Conservation (phyloP, 2,329 filamentous ascomycete genomes). For the Knufia fluminis region DNA sequence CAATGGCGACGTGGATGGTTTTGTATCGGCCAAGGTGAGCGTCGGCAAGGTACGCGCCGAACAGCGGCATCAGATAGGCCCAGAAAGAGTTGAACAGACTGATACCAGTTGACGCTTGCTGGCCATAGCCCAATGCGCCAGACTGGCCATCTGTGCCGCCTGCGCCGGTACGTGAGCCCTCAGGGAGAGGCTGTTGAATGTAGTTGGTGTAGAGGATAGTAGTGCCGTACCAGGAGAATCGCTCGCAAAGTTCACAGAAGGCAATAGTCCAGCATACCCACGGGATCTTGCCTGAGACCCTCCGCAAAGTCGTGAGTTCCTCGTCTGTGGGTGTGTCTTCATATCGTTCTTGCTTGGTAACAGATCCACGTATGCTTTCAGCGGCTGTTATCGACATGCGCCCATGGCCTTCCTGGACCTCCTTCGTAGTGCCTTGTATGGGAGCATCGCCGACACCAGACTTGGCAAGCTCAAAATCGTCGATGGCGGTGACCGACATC, state of each 20-base stretch:
- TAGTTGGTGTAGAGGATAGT: slow-evolving; percentile 58
- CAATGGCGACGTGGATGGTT: slow-evolving; percentile 59
- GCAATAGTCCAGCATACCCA: slow-evolving; percentile 60
- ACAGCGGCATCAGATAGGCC: slow-evolving; percentile 51
- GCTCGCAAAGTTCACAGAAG: slow-evolving; percentile 65
- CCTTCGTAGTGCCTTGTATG: slow-evolving; percentile 1
- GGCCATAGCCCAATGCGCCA: slow-evolving; percentile 50
- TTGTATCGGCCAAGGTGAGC: slow-evolving; percentile 49
- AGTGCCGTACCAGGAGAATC: slow-evolving; percentile 69
- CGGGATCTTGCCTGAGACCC: slow-evolving; percentile 51
- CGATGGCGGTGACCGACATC: neutral
- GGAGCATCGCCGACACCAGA: slow-evolving; percentile 4
- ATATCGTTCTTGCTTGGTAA: slow-evolving; percentile 3
- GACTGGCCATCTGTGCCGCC: slow-evolving; percentile 37
- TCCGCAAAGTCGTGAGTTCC: slow-evolving; percentile 29
- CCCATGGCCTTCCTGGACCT: neutral
- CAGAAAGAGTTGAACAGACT: slow-evolving; percentile 52
- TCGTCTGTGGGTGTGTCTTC: slow-evolving; percentile 26
- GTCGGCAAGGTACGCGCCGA: slow-evolving; percentile 55
- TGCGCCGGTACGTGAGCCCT: slow-evolving; percentile 46
- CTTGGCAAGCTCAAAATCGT: slow-evolving; percentile 3
- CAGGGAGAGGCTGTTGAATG: slow-evolving; percentile 47
- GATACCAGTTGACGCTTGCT: slow-evolving; percentile 45
- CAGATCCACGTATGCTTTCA: neutral
- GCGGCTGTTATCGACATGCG: neutral